These are phyloP conservation scores for Tremella mesenterica DNA, from an alignment of 768 basidiomycete species.

Conservation along the genomic window DNA sequence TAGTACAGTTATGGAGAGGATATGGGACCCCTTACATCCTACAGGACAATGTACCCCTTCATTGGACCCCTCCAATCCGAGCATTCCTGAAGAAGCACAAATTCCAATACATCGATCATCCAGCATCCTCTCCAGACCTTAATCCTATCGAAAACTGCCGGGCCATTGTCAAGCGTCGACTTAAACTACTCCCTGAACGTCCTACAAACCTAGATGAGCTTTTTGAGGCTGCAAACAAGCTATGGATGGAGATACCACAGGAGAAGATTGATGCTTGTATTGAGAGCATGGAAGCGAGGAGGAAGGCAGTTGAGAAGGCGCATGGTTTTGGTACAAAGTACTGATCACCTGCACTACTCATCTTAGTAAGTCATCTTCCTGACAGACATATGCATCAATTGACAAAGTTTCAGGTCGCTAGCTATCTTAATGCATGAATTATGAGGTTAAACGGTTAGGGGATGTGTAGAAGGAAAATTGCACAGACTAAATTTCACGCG, in stretches of 20 bases:
- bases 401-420: no score
- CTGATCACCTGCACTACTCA: no score
- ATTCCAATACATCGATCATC: slow-evolving; percentile 4
- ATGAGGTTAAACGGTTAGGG: no score
- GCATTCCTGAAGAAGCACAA: not conserved
- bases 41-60: slow-evolving; percentile 9
- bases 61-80: slow-evolving; percentile 3
- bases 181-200: not conserved
- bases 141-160: slow-evolving; percentile 15
- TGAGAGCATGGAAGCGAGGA: no score
- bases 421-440: no score
- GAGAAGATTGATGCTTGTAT: slow-evolving; percentile 2
- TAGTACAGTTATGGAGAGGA: slow-evolving; percentile 1
- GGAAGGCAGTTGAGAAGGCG: no score
- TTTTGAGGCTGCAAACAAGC: slow-evolving; percentile 1
- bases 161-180: slow-evolving; percentile 5
- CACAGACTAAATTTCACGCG: no score
- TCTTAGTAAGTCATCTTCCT: no score
- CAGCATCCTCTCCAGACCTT: slow-evolving; percentile 13
- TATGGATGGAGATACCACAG: slow-evolving; percentile 12
- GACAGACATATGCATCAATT: no score
- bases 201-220: slow-evolving; percentile 5
- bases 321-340: no score
- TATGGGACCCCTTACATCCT: slow-evolving; percentile 8
- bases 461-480: no score